Conservation (phyloP, 2,329 filamentous ascomycete genomes). For the Herpotrichia juniperi region DNA sequence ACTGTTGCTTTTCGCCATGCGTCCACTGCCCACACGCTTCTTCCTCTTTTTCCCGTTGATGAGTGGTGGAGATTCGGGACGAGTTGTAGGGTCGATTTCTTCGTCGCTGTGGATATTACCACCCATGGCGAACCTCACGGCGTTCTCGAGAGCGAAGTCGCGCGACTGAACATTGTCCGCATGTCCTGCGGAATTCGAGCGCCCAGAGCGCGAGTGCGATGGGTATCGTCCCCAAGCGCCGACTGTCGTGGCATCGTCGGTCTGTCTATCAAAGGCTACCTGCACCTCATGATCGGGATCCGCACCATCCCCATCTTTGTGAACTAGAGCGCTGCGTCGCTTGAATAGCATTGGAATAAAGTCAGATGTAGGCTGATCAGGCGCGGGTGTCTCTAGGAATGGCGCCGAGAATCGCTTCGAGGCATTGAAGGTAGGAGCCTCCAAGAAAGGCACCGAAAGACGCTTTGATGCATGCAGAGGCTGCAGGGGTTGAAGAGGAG, state of each 20-base stretch:
- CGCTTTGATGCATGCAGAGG: background rate
- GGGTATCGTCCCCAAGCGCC: conserved; percentile 56
- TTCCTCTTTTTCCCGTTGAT: conserved; percentile 40
- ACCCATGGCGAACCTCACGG: conserved; percentile 30
- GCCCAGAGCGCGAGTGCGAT: conserved; percentile 51
- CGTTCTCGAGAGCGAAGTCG: conserved; percentile 50
- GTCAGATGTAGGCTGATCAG: background rate
- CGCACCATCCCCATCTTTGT: conserved; percentile 10
- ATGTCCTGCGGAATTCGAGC: conserved; percentile 47
- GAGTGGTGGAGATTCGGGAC: conserved; percentile 22
- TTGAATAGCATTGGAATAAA: conserved; percentile 5
- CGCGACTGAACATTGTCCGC: conserved; percentile 47
- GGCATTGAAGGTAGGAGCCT: background rate
- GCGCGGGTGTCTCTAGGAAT: conserved; percentile 3
- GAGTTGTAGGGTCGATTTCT: conserved; percentile 33
- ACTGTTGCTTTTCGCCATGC: conserved; percentile 66
- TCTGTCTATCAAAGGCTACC: conserved; percentile 31
- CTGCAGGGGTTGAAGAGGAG: background rate
- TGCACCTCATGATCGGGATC: conserved; percentile 17
- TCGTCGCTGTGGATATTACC: conserved; percentile 19
- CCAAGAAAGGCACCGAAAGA: background rate
- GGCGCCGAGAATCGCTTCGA: conserved; percentile 19
- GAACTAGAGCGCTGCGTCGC: conserved; percentile 26
- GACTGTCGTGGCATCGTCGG: conserved; percentile 28
- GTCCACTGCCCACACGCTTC: conserved; percentile 68